Evolutionary conservation across 163 green algal genomes (phyloP), one percentile per base, ranked within the genome.

Genomic region (Chlamydomonas reinhardtii): DNA sequence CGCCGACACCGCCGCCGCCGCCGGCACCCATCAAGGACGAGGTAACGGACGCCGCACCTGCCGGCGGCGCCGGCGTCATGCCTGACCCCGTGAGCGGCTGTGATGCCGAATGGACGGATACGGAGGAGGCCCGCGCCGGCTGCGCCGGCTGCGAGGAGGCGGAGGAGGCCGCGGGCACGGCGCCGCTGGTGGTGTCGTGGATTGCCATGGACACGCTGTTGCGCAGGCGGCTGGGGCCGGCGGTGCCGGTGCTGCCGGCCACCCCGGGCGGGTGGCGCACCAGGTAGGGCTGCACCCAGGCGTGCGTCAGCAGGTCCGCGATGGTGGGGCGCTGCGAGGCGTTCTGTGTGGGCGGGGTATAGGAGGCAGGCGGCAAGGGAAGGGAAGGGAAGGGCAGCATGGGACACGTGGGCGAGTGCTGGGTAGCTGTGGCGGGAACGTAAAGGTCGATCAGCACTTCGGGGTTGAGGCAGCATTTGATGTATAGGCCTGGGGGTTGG

Each of bases 251-350:
- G 24, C 25, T 31, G 24, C 25, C 65, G 0, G 17, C 27, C 0
- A 65, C 5, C 22, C 64, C 61, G 37, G 43, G 62, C 62, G 62
- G n/a, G 43, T 84, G 76, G 29, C 76, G 65, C n/a, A 84, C 71
- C 80, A 84, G 66, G 69, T 88, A 88, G 35, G 83, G 59, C 64
- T 61, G 59, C 37, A 95, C 86, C 93, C 93, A 95, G 17, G 89
- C 78, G 84, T 95, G 93, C 43, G 59, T 31, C 62, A 94, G 64
- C 52, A 95, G 85, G 16, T 94, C 89, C 5, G 61, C 31, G 24
- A 94, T 75, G 29, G 76, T 85, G 25, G 93, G 92, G 34, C 93
- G 87, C 76, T 94, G 92, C 29, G 82, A 74, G 24, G 91, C 85
- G 65, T 87, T 89, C 92, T 95, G 77, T 75, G 35, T 2, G 48